Evolutionary conservation across 2,329 filamentous ascomycete genomes (phyloP), one percentile per base, ranked within the genome.

Genomic region (Trichoderma arundinaceum): DNA sequence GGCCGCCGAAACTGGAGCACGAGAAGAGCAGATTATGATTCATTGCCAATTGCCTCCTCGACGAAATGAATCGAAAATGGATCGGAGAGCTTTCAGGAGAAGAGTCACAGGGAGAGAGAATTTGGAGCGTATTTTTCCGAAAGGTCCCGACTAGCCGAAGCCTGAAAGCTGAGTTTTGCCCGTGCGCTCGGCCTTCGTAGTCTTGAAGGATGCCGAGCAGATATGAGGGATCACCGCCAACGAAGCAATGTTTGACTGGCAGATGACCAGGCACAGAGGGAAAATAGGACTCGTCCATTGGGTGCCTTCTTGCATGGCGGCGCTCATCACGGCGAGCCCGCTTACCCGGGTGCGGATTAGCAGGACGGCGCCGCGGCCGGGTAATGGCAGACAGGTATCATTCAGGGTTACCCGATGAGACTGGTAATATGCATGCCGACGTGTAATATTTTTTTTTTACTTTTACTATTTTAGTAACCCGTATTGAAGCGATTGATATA

Each of bases 1-100:
- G 22, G 22, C 22, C 22, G 22, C 3, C 7, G n/a, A 38, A 35
- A 51, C 9, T 33, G 33, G 22, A 44, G 56, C 41, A 35, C 41
- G 12, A n/a, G 9, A 4, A 41, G 58, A 61, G 58, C 58, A 61
- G 46, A 33, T 62, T 44, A 63, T 63, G 59, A 63, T 63, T 63
- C 59, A 54, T 49, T 44, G 39, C 17, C 7, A 8, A 7, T 28
- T 22, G 17, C 57, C 38, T 57, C 53, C 41, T 35, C 22, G n/a
- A 15, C 7, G 35, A 38, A 38, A 52, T 33, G 32, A 38, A 63
- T 38, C 59, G 59, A 53, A 63, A 63, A 63, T 9, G 17, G 28
- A 62, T 7, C 59, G 39, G 59, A 53, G 43, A 35, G 59, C 12
- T 10, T 12, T 49, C 10, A 35, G 46, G 38, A 52, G 58, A 61